Base-by-base conservation (phyloP, 768 basidiomycete species). In the Serendipita sp. region DNA sequence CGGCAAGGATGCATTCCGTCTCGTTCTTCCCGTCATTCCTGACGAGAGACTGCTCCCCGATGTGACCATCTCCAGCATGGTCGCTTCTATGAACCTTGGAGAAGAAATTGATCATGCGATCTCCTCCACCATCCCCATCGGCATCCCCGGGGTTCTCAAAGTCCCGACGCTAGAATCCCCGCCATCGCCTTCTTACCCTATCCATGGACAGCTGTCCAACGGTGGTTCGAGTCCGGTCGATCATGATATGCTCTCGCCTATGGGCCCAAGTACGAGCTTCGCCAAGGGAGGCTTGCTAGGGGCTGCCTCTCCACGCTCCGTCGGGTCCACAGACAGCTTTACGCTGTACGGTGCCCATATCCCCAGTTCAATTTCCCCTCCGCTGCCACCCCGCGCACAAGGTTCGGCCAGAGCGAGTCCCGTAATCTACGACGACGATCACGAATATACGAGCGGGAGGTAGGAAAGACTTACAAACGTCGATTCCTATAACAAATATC, bases 1-100 rank as follows among this genome's bases (percentile, higher is more conserved):
- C 70, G 91, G 90, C 48, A 97, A 97, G 73, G 93, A 98, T 70
- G 94, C 94, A 0, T 96, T 90, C 69, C 79, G 90, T 42, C 82
- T 93, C 51, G 81, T 89, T 20, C 81, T 89, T 48, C 74, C 80
- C 31, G 72, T 88, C 3, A 79, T 82, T 3, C 70, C 72, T 7
- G 58, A 51, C 24, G 58, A 60, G 58, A 60, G 13, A 20, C 16
- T 34, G 26, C 9, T 60, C 48, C 28, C 22, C 48, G n/a, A n/a
- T n/a, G n/a, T n/a, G 38, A 38, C 38, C 38, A 38, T 38, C 38
- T 38, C 38, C 38, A 38, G 7, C 38, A 7, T 14, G 38, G 14
- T 38, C 38, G 38, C 38, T 14, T 7, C 38, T 38, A 5, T 38
- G 1, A 38, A 38, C 14, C 2, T 38, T 38, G 38, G 38, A 38